Evolutionary conservation across 192 early-diverging fungal species (phyloP), one percentile per base, ranked within the genome.

Genomic region (Spizellomyces sp.): DNA sequence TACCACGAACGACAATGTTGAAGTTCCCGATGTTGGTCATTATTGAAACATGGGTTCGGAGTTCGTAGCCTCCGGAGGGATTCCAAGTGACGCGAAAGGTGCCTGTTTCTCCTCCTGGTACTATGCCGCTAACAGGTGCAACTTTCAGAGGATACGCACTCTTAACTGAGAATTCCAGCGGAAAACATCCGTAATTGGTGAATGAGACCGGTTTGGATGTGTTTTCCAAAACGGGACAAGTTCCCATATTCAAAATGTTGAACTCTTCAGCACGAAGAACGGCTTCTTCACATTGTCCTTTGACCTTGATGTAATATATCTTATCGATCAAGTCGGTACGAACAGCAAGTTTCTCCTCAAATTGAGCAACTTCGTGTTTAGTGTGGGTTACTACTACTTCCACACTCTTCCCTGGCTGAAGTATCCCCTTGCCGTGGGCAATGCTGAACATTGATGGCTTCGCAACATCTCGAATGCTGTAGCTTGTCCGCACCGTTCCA

Each of bases 251-350:
- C 22, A 88, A 45, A 8, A 88, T 10, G 5, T 77, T 79, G 75
- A 89, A 88, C 60, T 89, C 86, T 8, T 88, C 83, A 5, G 82
- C 74, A 46, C 83, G 74, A 5, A 89, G 66, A 14, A 89, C 46
- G 1, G 86, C 82, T 75, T 89, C 87, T 72, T 89, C 87, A 71
- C 87, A 89, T 66, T 85, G 80, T 4, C 87, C 87, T 36, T 65
- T 66, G 8, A 88, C 80, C 6, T 54, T 46, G 10, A 89, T 64
- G 44, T 73, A 58, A 59, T 88, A 86, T 10, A 78, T 64, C 62
- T 79, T 85, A 62, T 84, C 82, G 61, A 88, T 78, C 63, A 89
- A 64, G 50, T 89, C 87, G 8, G 85, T 88, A 17, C 77, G 64
- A 5, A 89, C 66, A 22, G 83, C 52, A 21, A 89, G 68, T 56